Evolutionary conservation across 2,329 filamentous ascomycete species (phyloP).

Genomic region (Alternaria panax): DNA sequence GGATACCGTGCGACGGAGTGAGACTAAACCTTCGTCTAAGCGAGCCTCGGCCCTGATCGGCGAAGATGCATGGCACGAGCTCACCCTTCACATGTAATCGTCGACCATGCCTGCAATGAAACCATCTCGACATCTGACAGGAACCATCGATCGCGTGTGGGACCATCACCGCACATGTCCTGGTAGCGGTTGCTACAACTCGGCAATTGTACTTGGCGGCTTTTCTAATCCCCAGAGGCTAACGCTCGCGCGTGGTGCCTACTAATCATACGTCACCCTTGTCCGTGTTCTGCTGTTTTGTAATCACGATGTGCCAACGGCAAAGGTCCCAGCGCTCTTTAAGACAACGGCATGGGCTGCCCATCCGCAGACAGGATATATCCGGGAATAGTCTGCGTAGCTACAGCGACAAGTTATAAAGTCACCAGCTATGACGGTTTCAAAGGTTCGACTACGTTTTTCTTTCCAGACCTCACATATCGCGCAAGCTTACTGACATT

Average conservation of each 20-base stretch:
- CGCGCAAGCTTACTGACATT: not conserved
- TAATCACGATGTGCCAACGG: conserved; percentile 30
- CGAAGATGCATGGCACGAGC: not conserved
- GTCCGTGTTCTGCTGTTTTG: conserved; percentile 32
- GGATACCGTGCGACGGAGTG: not conserved
- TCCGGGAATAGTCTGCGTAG: not conserved
- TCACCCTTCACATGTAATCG: not conserved
- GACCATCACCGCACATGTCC: not conserved
- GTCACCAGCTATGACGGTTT: not conserved
- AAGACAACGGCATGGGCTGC: conserved; percentile 10
- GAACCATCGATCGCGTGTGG: not conserved
- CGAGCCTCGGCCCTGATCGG: conserved; percentile 1
- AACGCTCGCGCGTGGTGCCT: conserved; percentile 7
- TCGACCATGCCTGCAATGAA: not conserved
- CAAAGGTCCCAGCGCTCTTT: conserved; percentile 1
- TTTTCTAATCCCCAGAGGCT: not conserved
- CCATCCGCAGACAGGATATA: conserved; percentile 3
- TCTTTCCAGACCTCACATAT: not conserved
- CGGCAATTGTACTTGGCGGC: not conserved
- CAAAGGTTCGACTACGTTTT: not conserved
- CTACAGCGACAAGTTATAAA: conserved; percentile 2
- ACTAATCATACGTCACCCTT: conserved; percentile 27
- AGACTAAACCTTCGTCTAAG: not conserved
- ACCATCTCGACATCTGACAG: not conserved
- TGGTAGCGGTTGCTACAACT: not conserved